A percentile compares a stretch with the other conserved stretches of the same genome.
Conservation (phyloP, 331 rosid genomes). For the Quercus tomentella region DNA sequence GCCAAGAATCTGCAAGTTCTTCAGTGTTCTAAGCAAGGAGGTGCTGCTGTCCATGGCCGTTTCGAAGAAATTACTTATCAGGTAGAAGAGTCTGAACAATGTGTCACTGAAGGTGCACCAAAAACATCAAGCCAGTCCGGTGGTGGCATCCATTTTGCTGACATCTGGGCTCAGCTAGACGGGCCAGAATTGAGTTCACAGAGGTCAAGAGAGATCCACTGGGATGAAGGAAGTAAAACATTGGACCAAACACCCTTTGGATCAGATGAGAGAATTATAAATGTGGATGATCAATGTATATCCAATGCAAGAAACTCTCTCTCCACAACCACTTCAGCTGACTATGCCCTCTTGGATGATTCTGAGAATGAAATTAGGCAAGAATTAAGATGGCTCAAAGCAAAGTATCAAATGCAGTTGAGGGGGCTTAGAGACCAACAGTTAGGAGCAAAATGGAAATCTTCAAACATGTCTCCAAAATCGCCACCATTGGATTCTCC, state of each 20-base stretch:
- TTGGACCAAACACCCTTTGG: slow-evolving; percentile 32
- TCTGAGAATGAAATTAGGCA: slow-evolving; percentile 83
- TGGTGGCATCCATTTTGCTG: slow-evolving; percentile 48
- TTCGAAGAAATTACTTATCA: slow-evolving; percentile 94
- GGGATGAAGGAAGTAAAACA: slow-evolving; percentile 35
- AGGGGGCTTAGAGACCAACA: slow-evolving; percentile 79
- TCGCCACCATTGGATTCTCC: slow-evolving; percentile 19
- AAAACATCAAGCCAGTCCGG: slow-evolving; percentile 41
- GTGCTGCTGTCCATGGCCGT: slow-evolving; percentile 78
- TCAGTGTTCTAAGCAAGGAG: slow-evolving; percentile 67
- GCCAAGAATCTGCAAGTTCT: slow-evolving; percentile 67
- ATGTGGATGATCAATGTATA: slow-evolving; percentile 29
- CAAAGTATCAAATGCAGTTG: slow-evolving; percentile 87
- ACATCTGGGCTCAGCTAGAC: slow-evolving; percentile 87
- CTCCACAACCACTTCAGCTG: slow-evolving; percentile 19
- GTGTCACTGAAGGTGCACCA: slow-evolving; percentile 36
- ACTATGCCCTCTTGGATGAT: slow-evolving; percentile 34
- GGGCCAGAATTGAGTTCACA: slow-evolving; percentile 40
- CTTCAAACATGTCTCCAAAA: slow-evolving; percentile 27
- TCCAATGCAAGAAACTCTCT: slow-evolving; percentile 27
- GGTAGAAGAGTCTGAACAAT: slow-evolving; percentile 63
- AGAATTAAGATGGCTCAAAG: slow-evolving; percentile 98
- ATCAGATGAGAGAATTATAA: slow-evolving; percentile 42
- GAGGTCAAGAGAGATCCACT: slow-evolving; percentile 40
- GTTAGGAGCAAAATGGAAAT: slow-evolving; percentile 38